These are phyloP conservation scores for Dryadomyces quercivorus DNA, from an alignment of 2,329 filamentous ascomycete species.

Conservation along the genomic window DNA sequence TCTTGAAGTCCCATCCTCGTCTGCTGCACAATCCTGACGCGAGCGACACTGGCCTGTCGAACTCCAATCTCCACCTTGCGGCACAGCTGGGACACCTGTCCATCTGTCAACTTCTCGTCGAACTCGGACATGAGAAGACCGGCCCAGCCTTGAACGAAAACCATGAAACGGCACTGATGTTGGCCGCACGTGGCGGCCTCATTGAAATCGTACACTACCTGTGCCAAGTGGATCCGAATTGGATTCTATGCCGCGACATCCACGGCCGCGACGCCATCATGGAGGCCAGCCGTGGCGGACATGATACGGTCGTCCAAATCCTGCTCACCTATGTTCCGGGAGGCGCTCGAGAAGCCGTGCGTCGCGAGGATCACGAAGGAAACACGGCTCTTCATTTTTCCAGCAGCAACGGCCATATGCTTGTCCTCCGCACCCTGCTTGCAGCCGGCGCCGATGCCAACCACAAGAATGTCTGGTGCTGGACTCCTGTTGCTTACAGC, in stretches of 20 bases:
- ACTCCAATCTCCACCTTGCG: slow-evolving; percentile 75
- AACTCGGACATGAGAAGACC: slow-evolving; percentile 58
- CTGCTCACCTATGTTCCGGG: slow-evolving; percentile 47
- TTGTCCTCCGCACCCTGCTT: slow-evolving; percentile 64
- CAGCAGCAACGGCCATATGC: slow-evolving; percentile 66
- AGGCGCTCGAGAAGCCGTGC: slow-evolving; percentile 40
- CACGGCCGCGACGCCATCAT: slow-evolving; percentile 61
- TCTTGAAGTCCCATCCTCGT: slow-evolving; percentile 58
- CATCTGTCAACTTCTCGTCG: slow-evolving; percentile 58
- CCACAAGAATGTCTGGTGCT: slow-evolving; percentile 61
- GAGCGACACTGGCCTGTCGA: slow-evolving; percentile 54
- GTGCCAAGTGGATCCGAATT: slow-evolving; percentile 48
- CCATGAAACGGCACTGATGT: slow-evolving; percentile 70
- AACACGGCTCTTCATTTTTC: slow-evolving; percentile 84
- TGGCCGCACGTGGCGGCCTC: slow-evolving; percentile 58
- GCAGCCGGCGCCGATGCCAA: slow-evolving; percentile 67
- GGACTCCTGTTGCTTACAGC: slow-evolving; percentile 75
- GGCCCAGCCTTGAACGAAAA: slow-evolving; percentile 67
- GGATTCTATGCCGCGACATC: slow-evolving; percentile 53
- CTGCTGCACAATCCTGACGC: slow-evolving; percentile 72
- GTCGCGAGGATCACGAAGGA: slow-evolving; percentile 54
- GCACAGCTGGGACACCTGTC: slow-evolving; percentile 58
- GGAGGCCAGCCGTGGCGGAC: slow-evolving; percentile 47
- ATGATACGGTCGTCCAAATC: slow-evolving; percentile 54
- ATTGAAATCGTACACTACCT: slow-evolving; percentile 64